Evolutionary conservation across 1,284 basidiomycete genomes (phyloP).

Genomic region (Moesziomyces sp.): DNA sequence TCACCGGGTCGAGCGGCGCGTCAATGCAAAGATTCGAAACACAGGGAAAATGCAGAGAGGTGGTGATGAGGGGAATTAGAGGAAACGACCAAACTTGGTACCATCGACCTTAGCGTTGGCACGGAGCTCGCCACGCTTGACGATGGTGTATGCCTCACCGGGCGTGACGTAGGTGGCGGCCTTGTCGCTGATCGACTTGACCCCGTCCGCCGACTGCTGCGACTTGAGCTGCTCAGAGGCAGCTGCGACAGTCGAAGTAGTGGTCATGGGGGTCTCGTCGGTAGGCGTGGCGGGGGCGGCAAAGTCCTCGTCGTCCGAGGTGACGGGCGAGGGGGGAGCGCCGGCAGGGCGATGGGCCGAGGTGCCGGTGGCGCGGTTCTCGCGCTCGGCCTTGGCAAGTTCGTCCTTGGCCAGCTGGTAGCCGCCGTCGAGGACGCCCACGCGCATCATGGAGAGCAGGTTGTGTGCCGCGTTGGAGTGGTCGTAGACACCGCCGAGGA

Average conservation of each 20-base stretch:
- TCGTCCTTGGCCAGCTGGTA: slow-evolving; percentile 63
- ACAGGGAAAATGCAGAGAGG: slow-evolving; percentile 15
- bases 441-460: slow-evolving; percentile 65
- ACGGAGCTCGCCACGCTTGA: slow-evolving; percentile 54
- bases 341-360: slow-evolving; percentile 45
- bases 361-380: slow-evolving; percentile 45
- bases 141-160: slow-evolving; percentile 62
- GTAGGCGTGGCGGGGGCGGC: slow-evolving; percentile 44
- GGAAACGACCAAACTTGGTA: slow-evolving; percentile 47
- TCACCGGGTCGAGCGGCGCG: slow-evolving; percentile 3
- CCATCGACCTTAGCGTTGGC: slow-evolving; percentile 51
- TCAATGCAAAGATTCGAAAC: slow-evolving; percentile 1
- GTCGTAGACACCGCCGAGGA: slow-evolving; percentile 66
- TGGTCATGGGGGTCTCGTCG: slow-evolving; percentile 41
- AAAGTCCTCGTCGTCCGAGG: slow-evolving; percentile 53
- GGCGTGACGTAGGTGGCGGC: slow-evolving; percentile 59
- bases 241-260: slow-evolving; percentile 38
- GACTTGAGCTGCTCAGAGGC: slow-evolving; percentile 49
- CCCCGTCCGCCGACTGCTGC: slow-evolving; percentile 36
- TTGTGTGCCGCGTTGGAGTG: slow-evolving; percentile 67
- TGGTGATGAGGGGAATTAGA: slow-evolving; percentile 12
- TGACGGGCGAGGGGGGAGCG: slow-evolving; percentile 52
- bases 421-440: slow-evolving; percentile 66
- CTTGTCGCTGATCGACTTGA: slow-evolving; percentile 46
- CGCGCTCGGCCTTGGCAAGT: slow-evolving; percentile 39